Conservation (phyloP, 1,284 basidiomycete species). For the Moesziomyces parantarcticus region DNA sequence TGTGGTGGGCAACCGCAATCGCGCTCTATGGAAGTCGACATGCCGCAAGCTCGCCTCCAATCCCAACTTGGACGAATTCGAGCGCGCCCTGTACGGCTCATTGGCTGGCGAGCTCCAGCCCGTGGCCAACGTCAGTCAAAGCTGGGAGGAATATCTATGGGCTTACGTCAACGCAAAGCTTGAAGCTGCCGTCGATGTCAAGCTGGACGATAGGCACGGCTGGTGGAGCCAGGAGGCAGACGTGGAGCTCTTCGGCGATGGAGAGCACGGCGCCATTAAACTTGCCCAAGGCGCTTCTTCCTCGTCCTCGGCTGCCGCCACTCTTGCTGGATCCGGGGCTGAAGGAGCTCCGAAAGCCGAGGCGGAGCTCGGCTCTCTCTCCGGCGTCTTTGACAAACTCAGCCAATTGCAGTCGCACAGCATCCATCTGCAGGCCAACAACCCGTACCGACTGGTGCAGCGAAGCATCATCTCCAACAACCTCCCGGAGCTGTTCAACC, state of each 20-base stretch:
- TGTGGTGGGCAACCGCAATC: constrained; percentile 61
- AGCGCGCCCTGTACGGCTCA: constrained; percentile 86
- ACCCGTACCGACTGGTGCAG: constrained; percentile 88
- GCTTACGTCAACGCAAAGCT: constrained; percentile 85
- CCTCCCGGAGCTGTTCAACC: constrained; percentile 70
- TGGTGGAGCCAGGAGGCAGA: constrained; percentile 69
- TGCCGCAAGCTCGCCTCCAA: constrained; percentile 59
- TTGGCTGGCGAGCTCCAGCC: constrained; percentile 84
- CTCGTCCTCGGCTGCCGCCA: constrained; percentile 17
- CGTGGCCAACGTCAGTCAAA: constrained; percentile 78
- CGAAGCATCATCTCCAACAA: constrained; percentile 83
- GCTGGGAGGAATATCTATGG: constrained; percentile 96
- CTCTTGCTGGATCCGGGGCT: constrained; percentile 10
- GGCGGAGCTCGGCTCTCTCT: constrained; percentile 30
- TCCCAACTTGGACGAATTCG: constrained; percentile 76
- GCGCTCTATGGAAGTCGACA: constrained; percentile 63
- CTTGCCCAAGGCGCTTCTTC: constrained; percentile 35
- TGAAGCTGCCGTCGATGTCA: constrained; percentile 79
- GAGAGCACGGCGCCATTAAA: constrained; percentile 51
- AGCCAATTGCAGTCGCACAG: constrained; percentile 54
- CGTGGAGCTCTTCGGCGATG: constrained; percentile 35
- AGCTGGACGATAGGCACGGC: constrained; percentile 56
- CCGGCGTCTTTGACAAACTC: constrained; percentile 60
- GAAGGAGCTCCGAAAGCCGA: constrained; percentile 9
- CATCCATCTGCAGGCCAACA: constrained; percentile 71